Base-by-base conservation (phyloP, 768 basidiomycete genomes). In the Hygrocybe coccinea region DNA sequence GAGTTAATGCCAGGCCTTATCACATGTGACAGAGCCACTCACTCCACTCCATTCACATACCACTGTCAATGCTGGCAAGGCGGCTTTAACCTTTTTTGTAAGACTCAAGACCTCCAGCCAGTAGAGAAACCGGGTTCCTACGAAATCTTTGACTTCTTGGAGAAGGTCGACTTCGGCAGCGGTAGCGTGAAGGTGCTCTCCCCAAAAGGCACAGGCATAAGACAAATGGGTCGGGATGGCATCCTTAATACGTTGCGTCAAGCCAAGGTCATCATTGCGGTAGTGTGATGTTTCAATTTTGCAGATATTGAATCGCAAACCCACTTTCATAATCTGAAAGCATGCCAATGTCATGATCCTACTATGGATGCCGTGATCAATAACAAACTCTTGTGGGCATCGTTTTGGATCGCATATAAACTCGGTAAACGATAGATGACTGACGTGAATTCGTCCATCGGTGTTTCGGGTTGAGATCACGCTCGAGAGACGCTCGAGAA, bases 291-390 rank as follows among this genome's bases (percentile, higher is more conserved):
- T 65, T 39, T 71, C 55, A 5, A 77, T 55, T 6, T 62, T 37
- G 22, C 74, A 76, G 5, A 76, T 75, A 45, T 76, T 76, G 61
- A 76, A 76, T 50, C 55, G 61, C 36, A 76, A 68, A 11, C 55
- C 58, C 44, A 39, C 53, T 10, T 54, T 59, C 74, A 76, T 73
- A 33, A 66, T 33, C 2, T 35, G 34, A 15, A 50, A 59, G 38
- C 41, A 57, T 3, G 48, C 54, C 17, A 54, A 7, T 11, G 55
- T 56, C 22, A n/a, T 10, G 5, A 19, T 35, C 47, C 11, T 1
- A 49, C 47, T 49, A 14, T 49, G 47, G 2, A 49, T 22, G 17
- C 21, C 12, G 29, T 25, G 47, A 49, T 49, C 47, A n/a, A 49
- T n/a, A n/a, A 34, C 22, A 49, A 29, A 29, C 8, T 1, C n/a